A percentile compares a stretch with the other conserved stretches of the same genome.
Evolutionary conservation across 768 basidiomycete genomes (phyloP).

Genomic region (Asterophora lycoperdoides): DNA sequence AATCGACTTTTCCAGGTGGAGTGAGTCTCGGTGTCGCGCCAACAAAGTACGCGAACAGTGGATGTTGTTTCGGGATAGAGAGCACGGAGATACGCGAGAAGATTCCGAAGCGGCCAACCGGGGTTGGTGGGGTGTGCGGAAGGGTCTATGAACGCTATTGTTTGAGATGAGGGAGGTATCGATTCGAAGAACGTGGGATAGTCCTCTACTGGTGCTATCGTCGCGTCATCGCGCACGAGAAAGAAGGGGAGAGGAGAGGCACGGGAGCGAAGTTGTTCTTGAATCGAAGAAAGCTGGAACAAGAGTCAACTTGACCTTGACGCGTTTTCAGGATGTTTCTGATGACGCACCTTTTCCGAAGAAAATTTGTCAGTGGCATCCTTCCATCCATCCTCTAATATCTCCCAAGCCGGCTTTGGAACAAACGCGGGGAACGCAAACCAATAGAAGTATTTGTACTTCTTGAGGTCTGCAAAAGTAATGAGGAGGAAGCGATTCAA

Average conservation of each 20-base stretch:
- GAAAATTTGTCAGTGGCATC: conserved; percentile 42
- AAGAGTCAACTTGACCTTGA: not conserved
- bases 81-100: conserved; percentile 75
- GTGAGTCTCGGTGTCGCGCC: conserved; percentile 63
- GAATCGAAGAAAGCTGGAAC: conserved; percentile 49
- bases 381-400: conserved; percentile 57
- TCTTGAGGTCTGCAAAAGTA: conserved; percentile 96
- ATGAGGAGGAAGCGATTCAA: conserved; percentile 84
- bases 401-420: conserved; percentile 88
- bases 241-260: conserved; percentile 51
- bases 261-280: conserved; percentile 40
- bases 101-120: conserved; percentile 92
- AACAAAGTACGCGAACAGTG: conserved; percentile 64
- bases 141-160: conserved; percentile 77
- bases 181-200: conserved; percentile 55
- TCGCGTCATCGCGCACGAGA: conserved; percentile 43
- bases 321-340: conserved; percentile 1
- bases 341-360: conserved; percentile 33
- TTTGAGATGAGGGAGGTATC: conserved; percentile 22
- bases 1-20: conserved; percentile 59
- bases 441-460: conserved; percentile 98
- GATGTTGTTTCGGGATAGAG: conserved; percentile 47
- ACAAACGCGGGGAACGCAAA: conserved; percentile 94
- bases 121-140: conserved; percentile 71
- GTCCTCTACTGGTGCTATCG: conserved; percentile 52